Percentiles rank a stretch among this genome's conserved stretches.
Conservation (phyloP, 345 rosid genomes). For the thale cress (Arabidopsis thaliana) region DNA sequence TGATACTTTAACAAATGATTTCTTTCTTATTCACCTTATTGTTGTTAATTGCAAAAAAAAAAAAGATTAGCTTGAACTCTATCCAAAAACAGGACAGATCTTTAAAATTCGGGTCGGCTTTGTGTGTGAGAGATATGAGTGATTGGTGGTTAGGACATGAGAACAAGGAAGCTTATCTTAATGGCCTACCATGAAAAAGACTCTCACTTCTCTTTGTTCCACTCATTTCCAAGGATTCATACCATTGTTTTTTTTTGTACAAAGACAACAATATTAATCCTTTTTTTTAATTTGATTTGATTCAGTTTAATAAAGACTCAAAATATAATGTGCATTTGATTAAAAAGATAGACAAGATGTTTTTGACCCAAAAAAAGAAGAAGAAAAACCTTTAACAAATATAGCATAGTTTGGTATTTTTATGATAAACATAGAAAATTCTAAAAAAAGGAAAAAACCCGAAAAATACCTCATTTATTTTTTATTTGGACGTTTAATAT, state of each 20-base stretch:
- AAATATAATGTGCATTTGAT: neutral
- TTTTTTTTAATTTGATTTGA: neutral
- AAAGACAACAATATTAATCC: neutral
- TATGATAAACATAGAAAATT: neutral
- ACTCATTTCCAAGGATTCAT: slow-evolving; percentile 25
- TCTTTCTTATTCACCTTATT: neutral
- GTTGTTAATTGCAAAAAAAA: neutral
- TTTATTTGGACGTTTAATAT: no score
- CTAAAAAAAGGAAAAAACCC: no score
- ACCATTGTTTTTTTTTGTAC: neutral
- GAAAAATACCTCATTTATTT: no score
- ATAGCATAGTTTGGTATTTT: neutral
- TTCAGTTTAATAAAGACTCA: neutral
- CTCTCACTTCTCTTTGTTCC: slow-evolving; percentile 33
- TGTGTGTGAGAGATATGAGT: slow-evolving; percentile 30
- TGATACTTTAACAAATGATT: neutral
- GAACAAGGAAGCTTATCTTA: slow-evolving; percentile 42
- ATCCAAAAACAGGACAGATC: slow-evolving; percentile 10
- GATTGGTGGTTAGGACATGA: slow-evolving; percentile 40
- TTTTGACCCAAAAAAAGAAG: neutral
- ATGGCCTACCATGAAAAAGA: slow-evolving; percentile 35
- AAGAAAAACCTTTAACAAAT: neutral
- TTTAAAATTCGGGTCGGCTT: neutral
- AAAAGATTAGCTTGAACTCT: neutral
- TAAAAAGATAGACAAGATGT: neutral